Evolutionary conservation across 2,329 filamentous ascomycete species (phyloP), one percentile per base, ranked within the genome.

Genomic region (Dactylonectria macrodidyma): DNA sequence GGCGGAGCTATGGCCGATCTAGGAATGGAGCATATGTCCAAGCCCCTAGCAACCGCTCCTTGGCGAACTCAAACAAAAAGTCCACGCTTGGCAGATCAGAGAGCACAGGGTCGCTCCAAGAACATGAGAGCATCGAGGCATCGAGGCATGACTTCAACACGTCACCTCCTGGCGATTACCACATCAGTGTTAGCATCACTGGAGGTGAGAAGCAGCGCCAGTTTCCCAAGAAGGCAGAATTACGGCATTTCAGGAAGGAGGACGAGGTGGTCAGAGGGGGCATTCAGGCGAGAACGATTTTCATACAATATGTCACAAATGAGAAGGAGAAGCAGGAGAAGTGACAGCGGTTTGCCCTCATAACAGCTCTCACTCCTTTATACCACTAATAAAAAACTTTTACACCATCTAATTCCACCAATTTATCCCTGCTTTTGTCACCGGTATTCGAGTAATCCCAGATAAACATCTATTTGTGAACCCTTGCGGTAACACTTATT

Each of bases 251-350:
- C n/a, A 24, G 22, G 47, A 26, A 38, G 2, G 30, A 38, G 5
- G 22, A 51, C 47, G 3, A 26, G 26, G 34, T 22, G 4, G 52
- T 9, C 5, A 52, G 46, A 46, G 47, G 60, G 38, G 54, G 36
- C 0, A 67, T 65, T 7, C 62, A 64, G 51, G 56, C 65, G 7
- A 65, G 52, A 1, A 67, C 60, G 5, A 47, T 59, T 14, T 54
- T 65, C 2, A 67, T 48, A 3, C 60, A 64, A 0, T 16, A 65
- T 11, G 26, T 65, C 1, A 33, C 51, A 22, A n/a, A n/a, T n/a
- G n/a, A n/a, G n/a, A n/a, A n/a, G n/a, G n/a, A n/a, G n/a, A n/a
- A n/a, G n/a, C n/a, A n/a, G n/a, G n/a, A n/a, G n/a, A n/a, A n/a
- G n/a, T n/a, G n/a, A n/a, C n/a, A n/a, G n/a, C n/a, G n/a, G n/a